A percentile compares a stretch with the other conserved stretches of the same genome.
phyloP scores from a whole-genome alignment of 306 rosid genomes.

The Castanopsis chinensis region DNA sequence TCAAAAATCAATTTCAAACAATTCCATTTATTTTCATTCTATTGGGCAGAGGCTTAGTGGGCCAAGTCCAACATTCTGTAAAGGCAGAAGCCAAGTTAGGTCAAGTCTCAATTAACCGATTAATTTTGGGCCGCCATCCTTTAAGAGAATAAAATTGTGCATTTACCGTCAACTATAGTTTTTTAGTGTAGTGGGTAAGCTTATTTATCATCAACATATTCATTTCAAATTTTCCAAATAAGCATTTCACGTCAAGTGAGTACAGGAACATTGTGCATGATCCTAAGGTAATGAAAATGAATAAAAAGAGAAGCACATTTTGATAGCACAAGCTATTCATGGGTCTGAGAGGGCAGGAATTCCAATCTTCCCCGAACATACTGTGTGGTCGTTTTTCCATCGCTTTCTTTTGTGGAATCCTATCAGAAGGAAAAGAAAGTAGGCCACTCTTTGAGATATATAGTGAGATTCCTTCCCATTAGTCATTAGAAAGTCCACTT shows the following conservation, averaged over 20 bases:
- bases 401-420: conserved; percentile 2
- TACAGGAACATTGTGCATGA: background rate
- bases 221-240: too few species aligned
- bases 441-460: background rate
- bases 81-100: too few species aligned
- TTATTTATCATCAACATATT: too few species aligned
- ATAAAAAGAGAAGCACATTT: background rate
- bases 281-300: background rate
- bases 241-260: background rate
- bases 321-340: conserved; percentile 13
- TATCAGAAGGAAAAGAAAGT: conserved; percentile 1
- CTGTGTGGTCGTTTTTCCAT: background rate
- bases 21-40: too few species aligned
- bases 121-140: fast-evolving
- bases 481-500: background rate
- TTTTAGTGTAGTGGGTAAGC: too few species aligned
- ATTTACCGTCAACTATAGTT: too few species aligned
- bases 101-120: too few species aligned
- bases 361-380: background rate
- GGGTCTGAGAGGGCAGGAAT: conserved; percentile 18
- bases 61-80: too few species aligned
- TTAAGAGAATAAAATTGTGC: too few species aligned
- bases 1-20: too few species aligned
- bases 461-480: background rate
- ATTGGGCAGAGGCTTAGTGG: too few species aligned